Evolutionary conservation across 1,139 yeast genomes (phyloP).

Genomic region (Hemisphaericaspora xylofermentans): DNA sequence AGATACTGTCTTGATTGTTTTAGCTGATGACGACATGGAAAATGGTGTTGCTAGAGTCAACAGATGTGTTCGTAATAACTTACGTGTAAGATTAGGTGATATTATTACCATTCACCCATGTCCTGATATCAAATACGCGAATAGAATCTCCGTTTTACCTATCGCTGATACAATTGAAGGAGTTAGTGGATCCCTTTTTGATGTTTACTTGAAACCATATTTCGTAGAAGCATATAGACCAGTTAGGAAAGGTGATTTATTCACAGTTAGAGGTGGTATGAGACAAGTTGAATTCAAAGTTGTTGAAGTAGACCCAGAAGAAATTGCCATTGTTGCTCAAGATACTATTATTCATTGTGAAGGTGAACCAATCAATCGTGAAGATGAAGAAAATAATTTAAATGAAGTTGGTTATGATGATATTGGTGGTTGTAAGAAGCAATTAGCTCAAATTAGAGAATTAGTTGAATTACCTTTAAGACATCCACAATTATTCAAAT

Average conservation of each 20-base stretch:
- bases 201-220: conserved; percentile 94
- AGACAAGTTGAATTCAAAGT: conserved; percentile 98
- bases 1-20: conserved; percentile 94
- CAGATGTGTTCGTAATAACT: conserved; percentile 93
- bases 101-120: conserved; percentile 89
- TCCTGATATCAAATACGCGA: conserved; percentile 95
- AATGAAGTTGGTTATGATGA: conserved; percentile 98
- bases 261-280: conserved; percentile 97
- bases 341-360: conserved; percentile 98
- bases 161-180: conserved; percentile 99
- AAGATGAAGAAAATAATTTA: conserved; percentile 94
- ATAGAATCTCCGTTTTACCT: conserved; percentile 92
- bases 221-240: conserved; percentile 99
- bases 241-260: conserved; percentile 94
- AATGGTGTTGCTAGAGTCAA: conserved; percentile 94
- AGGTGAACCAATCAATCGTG: conserved; percentile 98
- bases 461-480: conserved; percentile 94
- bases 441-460: conserved; percentile 98
- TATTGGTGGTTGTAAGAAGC: conserved; percentile 98
- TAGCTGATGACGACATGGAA: conserved; percentile 95
- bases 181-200: conserved; percentile 94
- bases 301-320: conserved; percentile 97
- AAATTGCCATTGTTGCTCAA: conserved; percentile 96
- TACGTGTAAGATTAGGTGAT: conserved; percentile 93
- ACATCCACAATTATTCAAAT: conserved; percentile 95